Conservation (phyloP, 768 basidiomycete species). For the Trametes sanguinea region DNA sequence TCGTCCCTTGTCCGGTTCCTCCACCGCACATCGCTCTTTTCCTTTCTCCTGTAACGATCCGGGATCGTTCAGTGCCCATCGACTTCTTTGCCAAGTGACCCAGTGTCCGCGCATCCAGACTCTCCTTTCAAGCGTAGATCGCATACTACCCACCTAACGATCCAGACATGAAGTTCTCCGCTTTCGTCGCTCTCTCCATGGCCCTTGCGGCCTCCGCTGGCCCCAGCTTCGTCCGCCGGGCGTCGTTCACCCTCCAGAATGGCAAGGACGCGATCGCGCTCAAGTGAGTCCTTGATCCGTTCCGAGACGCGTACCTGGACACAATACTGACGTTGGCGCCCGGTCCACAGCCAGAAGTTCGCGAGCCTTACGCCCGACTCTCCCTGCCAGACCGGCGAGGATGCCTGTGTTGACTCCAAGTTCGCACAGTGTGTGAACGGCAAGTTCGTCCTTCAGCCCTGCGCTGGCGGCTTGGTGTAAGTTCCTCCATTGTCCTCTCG, state of each 20-base stretch:
- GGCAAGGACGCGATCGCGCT: conserved; percentile 33
- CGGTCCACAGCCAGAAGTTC: conserved; percentile 41
- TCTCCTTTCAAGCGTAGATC: conserved; percentile 23
- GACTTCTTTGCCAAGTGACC: conserved; percentile 22
- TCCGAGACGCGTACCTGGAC: background rate
- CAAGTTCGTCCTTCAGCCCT: conserved; percentile 34
- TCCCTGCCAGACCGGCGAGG: conserved; percentile 45
- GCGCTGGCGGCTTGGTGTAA: conserved; percentile 26
- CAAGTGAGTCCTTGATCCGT: conserved; percentile 25
- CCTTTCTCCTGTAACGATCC: conserved; percentile 18
- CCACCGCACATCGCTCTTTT: conserved; percentile 6
- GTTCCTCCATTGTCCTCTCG: conserved; percentile 9
- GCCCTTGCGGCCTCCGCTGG: conserved; percentile 32
- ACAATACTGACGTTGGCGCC: background rate
- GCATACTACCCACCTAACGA: conserved; percentile 16
- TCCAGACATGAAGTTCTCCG: conserved; percentile 41
- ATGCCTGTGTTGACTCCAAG: conserved; percentile 49
- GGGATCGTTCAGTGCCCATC: conserved; percentile 20
- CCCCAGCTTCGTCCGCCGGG: conserved; percentile 22
- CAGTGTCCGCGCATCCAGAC: conserved; percentile 14
- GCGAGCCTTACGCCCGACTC: conserved; percentile 46
- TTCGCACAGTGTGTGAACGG: conserved; percentile 62
- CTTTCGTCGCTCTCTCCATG: conserved; percentile 36
- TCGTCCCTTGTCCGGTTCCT: conserved; percentile 18
- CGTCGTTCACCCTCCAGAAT: conserved; percentile 27